These are phyloP conservation scores for Vaccinium myrtillus DNA, from an alignment of 148 eudicot species.

Conservation along the genomic window DNA sequence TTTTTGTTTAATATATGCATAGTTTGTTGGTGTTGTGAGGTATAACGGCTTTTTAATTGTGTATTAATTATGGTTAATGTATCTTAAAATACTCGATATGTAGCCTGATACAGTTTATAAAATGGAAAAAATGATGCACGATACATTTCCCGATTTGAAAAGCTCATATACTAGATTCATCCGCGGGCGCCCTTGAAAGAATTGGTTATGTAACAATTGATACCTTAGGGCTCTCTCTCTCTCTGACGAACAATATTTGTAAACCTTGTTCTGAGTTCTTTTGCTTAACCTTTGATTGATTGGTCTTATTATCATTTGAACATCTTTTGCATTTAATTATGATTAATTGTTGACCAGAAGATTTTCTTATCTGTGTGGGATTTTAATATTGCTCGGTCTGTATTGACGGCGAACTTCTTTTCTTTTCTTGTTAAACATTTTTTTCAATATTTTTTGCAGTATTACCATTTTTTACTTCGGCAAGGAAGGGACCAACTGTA, in stretches of 20 bases:
- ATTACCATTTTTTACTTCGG: conserved; percentile 52
- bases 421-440: neutral
- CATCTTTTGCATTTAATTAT: neutral
- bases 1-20: too few relatives aligned
- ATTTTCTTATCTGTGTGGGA: neutral
- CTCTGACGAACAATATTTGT: neutral
- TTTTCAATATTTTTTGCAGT: conserved; percentile 22
- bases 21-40: too few relatives aligned
- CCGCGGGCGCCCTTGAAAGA: too few relatives aligned
- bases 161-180: too few relatives aligned
- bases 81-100: too few relatives aligned
- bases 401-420: neutral
- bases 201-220: too few relatives aligned
- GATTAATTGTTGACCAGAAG: neutral
- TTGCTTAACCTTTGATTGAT: neutral
- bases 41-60: too few relatives aligned
- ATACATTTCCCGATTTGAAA: too few relatives aligned
- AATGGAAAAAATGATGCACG: too few relatives aligned
- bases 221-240: too few relatives aligned
- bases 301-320: neutral
- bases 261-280: neutral
- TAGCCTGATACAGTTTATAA: too few relatives aligned
- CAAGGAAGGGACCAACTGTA: conserved; percentile 38
- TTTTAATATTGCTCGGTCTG: neutral
- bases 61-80: too few relatives aligned